A percentile compares a stretch with the other conserved stretches of the same genome.
Conservation (phyloP, 306 rosid species). For the Betula pendula region DNA sequence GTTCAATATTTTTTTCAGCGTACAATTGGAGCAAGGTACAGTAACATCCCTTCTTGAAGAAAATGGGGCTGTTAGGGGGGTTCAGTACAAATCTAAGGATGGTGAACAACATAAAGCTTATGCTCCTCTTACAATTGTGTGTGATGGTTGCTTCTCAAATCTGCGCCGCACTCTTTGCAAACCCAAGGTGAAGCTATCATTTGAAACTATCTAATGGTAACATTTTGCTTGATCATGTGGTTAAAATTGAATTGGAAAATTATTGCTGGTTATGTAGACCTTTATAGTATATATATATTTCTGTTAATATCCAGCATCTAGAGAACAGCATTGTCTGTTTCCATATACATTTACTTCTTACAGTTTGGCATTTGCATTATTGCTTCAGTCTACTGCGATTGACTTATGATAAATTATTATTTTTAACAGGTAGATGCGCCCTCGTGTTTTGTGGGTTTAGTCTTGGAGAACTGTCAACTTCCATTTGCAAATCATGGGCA, state of each 20-base stretch:
- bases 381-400: background rate
- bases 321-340: background rate
- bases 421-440: conserved; percentile 47
- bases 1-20: conserved; percentile 33
- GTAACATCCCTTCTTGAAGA: conserved; percentile 57
- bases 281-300: too few relatives aligned
- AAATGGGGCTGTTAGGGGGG: conserved; percentile 56
- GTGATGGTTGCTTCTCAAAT: conserved; percentile 76
- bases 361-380: background rate
- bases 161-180: conserved; percentile 57
- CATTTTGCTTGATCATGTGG: background rate
- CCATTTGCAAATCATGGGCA: conserved; percentile 61
- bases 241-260: background rate
- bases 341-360: background rate
- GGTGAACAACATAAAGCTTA: conserved; percentile 45
- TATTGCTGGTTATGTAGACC: background rate
- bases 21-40: conserved; percentile 58
- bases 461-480: conserved; percentile 56
- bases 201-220: conserved; percentile 9
- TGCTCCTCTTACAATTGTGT: conserved; percentile 63
- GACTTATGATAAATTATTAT: background rate
- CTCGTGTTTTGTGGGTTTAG: conserved; percentile 54
- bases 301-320: background rate
- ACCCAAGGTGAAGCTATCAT: conserved; percentile 45
- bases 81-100: conserved; percentile 56